phyloP scores from a whole-genome alignment of 495 filamentous ascomycete species.

The Cercophora newfieldiana region DNA sequence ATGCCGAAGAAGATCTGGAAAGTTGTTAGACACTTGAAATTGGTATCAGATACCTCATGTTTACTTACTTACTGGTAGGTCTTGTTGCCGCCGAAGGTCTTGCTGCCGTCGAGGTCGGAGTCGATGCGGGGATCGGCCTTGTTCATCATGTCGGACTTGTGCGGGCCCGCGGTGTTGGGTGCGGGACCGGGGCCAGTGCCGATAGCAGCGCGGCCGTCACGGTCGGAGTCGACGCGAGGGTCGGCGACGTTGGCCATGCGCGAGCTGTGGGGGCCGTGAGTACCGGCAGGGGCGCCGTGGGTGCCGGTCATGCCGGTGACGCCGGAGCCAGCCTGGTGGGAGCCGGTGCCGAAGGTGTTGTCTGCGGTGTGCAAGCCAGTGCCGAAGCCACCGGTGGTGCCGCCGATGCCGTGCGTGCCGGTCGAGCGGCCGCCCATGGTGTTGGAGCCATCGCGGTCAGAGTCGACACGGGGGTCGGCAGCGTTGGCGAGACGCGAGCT shows the following conservation, averaged over 20 bases:
- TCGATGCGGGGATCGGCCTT: conserved; percentile 58
- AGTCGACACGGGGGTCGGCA: conserved; percentile 51
- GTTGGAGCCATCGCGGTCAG: conserved; percentile 39
- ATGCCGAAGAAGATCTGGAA: background rate
- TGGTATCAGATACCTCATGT: background rate
- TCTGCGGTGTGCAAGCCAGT: conserved; percentile 9
- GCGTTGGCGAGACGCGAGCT: conserved; percentile 43
- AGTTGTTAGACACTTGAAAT: background rate
- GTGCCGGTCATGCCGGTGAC: conserved; percentile 33
- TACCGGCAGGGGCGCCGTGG: conserved; percentile 28
- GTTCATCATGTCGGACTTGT: conserved; percentile 53
- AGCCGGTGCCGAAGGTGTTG: conserved; percentile 29
- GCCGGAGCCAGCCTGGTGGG: conserved; percentile 35
- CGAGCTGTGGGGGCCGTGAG: conserved; percentile 50
- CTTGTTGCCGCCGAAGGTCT: conserved; percentile 47
- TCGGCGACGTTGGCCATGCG: conserved; percentile 56
- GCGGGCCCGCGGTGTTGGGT: conserved; percentile 51
- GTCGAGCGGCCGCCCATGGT: conserved; percentile 27
- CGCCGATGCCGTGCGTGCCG: conserved; percentile 16
- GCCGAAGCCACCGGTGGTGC: conserved; percentile 14
- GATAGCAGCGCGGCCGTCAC: conserved; percentile 35
- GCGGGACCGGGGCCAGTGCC: conserved; percentile 40
- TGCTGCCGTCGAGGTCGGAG: conserved; percentile 47
- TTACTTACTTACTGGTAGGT: conserved; percentile 51
- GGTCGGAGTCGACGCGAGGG: conserved; percentile 51